Base-by-base conservation (phyloP, 805 yeast species). In the Candida orba region DNA sequence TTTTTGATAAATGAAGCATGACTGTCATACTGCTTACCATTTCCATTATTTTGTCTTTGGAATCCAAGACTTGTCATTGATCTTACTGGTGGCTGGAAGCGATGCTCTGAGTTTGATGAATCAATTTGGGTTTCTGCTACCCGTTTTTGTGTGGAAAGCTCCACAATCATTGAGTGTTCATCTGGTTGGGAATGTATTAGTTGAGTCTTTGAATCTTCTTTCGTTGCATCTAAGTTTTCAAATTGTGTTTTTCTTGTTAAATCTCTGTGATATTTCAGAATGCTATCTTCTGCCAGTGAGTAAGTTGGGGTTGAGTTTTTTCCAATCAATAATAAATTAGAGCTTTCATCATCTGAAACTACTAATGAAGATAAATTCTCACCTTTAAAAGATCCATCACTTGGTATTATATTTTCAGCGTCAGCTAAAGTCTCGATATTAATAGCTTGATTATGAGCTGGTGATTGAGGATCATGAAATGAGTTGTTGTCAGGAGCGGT, bases 271-370 rank as follows among this genome's bases (percentile, higher is more conserved):
- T 39, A 33, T 13, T 39, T 39, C 20, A 49, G 53, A 10, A 53
- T 44, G 14, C 59, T 54, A 37, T 54, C 59, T 29, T 56, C 57
- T 2, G 52, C 52, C 12, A 44, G 15, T 13, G 43, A 34, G n/a
- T 34, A 34, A 18, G 14, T 33, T 8, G 36, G 32, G 0, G 12
- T 7, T 2, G 4, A 17, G 8, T 15, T 23, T 12, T 7, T 48
- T 41, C 1, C 39, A 41, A 32, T 36, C n/a, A 32, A 43, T 17
- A 20, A 29, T 22, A 29, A 14, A 18, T 32, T 24, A 18, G 29
- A 27, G 29, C 42, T 50, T 30, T 54, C 59, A 29, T 52, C 58
- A 32, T 57, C 60, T 1, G 59, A 55, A 5, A 53, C 47, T 4
- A 57, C 53, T 2, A 52, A 54, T 0, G 56, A 51, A 1, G 56